A percentile compares a stretch with the other conserved stretches of the same genome.
These are phyloP conservation scores for Stenocarpella maydis DNA, from an alignment of 2,329 filamentous ascomycete genomes.

Conservation along the genomic window DNA sequence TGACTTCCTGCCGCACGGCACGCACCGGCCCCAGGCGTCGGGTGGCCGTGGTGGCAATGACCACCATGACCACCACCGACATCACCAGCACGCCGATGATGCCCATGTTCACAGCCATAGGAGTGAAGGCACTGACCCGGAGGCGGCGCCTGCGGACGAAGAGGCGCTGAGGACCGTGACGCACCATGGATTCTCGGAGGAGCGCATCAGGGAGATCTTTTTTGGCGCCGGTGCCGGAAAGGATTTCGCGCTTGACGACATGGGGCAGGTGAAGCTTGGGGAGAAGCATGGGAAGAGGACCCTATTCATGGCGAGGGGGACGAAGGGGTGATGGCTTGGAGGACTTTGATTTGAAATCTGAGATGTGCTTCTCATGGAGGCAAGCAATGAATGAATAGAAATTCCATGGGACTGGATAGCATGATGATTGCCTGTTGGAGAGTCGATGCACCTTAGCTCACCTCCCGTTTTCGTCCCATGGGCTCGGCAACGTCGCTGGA, in stretches of 20 bases:
- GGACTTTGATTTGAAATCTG: background rate
- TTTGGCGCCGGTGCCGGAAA: constrained; percentile 65
- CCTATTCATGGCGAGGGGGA: constrained; percentile 60
- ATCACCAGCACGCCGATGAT: background rate
- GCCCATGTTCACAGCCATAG: background rate
- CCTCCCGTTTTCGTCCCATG: too few species aligned
- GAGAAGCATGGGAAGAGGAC: constrained; percentile 47
- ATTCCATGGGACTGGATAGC: too few species aligned
- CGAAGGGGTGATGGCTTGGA: constrained; percentile 45
- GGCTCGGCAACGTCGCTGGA: too few species aligned
- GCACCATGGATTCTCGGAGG: constrained; percentile 71
- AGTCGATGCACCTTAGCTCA: too few species aligned
- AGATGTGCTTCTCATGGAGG: background rate
- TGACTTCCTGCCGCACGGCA: constrained; percentile 69
- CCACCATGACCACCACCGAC: background rate
- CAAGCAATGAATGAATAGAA: too few species aligned
- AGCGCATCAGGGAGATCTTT: constrained; percentile 68
- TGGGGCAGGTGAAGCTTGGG: constrained; percentile 43
- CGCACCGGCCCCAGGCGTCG: constrained; percentile 25
- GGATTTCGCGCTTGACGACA: constrained; percentile 64
- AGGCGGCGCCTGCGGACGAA: background rate
- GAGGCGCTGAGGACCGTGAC: constrained; percentile 60
- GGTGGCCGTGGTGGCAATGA: background rate
- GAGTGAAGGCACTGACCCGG: too few species aligned
- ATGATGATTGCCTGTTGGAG: too few species aligned